Conservation (phyloP, 352 stramenopile genomes). For the Phytophthora sp. region DNA sequence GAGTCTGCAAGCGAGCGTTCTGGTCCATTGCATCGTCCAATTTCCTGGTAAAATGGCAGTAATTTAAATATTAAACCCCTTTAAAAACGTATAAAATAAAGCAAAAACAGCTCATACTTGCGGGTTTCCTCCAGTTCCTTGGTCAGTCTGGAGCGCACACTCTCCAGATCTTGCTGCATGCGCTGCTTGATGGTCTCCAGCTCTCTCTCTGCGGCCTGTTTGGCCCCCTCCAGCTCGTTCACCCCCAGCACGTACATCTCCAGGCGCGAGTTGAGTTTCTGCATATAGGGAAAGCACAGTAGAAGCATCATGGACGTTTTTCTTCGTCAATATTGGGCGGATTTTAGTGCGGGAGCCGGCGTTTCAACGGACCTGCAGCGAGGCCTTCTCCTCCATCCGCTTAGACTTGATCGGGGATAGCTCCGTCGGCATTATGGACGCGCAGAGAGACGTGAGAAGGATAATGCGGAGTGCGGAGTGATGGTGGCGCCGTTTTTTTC, state of each 20-base stretch:
- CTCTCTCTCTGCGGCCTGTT: conserved; percentile 74
- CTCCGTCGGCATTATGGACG: conserved; percentile 50
- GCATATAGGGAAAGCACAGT: conserved; percentile 20
- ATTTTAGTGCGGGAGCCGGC: not conserved
- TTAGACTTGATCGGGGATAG: conserved; percentile 87
- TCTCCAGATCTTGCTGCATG: conserved; percentile 83
- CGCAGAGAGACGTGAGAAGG: not conserved
- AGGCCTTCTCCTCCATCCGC: conserved; percentile 83
- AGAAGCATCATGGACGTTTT: not conserved
- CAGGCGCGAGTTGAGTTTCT: conserved; percentile 82
- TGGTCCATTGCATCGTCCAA: conserved; percentile 79
- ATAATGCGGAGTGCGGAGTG: not conserved
- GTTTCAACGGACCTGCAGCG: conserved; percentile 61
- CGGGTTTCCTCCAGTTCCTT: conserved; percentile 83
- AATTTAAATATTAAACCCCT: not conserved
- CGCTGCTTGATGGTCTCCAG: conserved; percentile 81
- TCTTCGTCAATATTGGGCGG: conserved; percentile 8
- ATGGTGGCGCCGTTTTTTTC: conserved; percentile 19
- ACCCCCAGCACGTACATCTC: conserved; percentile 86
- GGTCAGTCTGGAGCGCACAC: conserved; percentile 56
- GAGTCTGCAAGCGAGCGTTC: conserved; percentile 70
- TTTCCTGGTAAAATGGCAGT: conserved; percentile 47
- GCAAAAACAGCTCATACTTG: conserved; percentile 47
- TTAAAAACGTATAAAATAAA: too few relatives aligned
- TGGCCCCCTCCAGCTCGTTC: conserved; percentile 84